A percentile compares a stretch with the other conserved stretches of the same genome.
Evolutionary conservation across 1,139 yeast species (phyloP).

Genomic region (Arxiozyma heterogenica): DNA sequence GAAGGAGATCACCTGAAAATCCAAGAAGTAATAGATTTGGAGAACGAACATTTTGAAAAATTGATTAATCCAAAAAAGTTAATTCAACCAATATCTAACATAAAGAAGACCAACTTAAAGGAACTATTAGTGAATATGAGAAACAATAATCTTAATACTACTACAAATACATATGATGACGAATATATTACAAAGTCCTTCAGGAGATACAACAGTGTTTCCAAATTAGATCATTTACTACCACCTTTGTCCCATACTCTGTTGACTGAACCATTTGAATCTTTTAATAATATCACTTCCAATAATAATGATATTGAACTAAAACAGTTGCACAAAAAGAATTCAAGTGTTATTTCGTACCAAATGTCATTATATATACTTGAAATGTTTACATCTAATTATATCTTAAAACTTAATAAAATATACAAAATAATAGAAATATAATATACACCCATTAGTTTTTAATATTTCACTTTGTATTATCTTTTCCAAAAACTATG

Average conservation of each 20-base stretch:
- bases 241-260: constrained; percentile 18
- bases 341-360: neutral
- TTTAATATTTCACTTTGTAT: neutral
- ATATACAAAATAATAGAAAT: neutral
- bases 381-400: neutral
- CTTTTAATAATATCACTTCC: constrained; percentile 1
- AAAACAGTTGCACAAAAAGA: neutral
- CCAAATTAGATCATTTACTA: constrained; percentile 13
- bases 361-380: neutral
- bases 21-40: constrained; percentile 2
- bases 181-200: constrained; percentile 2
- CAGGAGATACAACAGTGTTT: constrained; percentile 11
- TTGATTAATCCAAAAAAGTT: constrained; percentile 8
- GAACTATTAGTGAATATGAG: constrained; percentile 13
- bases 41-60: constrained; percentile 4
- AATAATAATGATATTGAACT: neutral
- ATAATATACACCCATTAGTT: neutral
- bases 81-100: constrained; percentile 5
- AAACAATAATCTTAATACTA: neutral
- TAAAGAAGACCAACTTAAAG: constrained; percentile 16
- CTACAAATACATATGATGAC: neutral
- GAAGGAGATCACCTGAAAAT: neutral
- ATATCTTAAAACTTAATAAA: neutral
- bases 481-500: neutral
- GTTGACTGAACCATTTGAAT: constrained; percentile 7